Evolutionary conservation across 2,329 filamentous ascomycete species (phyloP).

Genomic region (Colletotrichum karsti): DNA sequence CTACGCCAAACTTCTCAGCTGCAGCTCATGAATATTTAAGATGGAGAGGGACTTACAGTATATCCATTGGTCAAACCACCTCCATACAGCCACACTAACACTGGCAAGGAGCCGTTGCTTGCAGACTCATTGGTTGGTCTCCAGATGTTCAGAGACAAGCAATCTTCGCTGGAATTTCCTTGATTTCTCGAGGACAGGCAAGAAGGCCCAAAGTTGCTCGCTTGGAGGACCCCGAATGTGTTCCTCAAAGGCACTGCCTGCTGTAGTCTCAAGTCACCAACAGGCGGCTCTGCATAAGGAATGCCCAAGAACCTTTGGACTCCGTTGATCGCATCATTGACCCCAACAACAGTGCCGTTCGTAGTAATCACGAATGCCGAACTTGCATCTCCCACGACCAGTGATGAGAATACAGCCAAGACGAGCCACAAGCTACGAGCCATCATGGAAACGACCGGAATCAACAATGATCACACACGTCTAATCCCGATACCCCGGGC

Average conservation of each 20-base stretch:
- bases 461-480: too few species aligned
- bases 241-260: constrained; percentile 57
- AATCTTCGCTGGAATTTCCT: constrained; percentile 41
- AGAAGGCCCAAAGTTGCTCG: constrained; percentile 53
- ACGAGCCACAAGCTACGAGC: not conserved
- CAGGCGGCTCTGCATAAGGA: constrained; percentile 45
- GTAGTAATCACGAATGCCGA: not conserved
- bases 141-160: constrained; percentile 38
- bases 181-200: constrained; percentile 60
- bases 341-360: not conserved
- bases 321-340: not conserved
- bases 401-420: not conserved
- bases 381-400: too few species aligned
- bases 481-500: too few species aligned
- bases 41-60: not conserved
- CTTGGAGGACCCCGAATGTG: constrained; percentile 45
- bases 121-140: constrained; percentile 33
- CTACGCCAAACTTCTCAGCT: not conserved
- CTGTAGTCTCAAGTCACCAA: constrained; percentile 58
- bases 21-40: not conserved
- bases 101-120: constrained; percentile 55
- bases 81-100: constrained; percentile 67
- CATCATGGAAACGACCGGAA: too few species aligned
- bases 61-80: constrained; percentile 32
- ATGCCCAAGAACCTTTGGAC: constrained; percentile 50